Evolutionary conservation across 129 eudicot species (phyloP).

Genomic region (Daucus carota): DH1_v3.0 NC_030387.2:10214501-10215000

Average conservation of each 20-base stretch:
- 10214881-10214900: too few relatives aligned
- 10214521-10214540: background rate
- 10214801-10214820: background rate
- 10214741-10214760: background rate
- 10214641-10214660: background rate
- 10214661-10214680: background rate
- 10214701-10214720: background rate
- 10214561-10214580: background rate
- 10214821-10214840: background rate
- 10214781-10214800: background rate
- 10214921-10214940: too few relatives aligned
- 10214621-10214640: background rate
- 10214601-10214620: background rate
- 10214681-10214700: background rate
- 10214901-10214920: too few relatives aligned
- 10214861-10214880: too few relatives aligned
- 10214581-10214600: background rate
- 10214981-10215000: too few relatives aligned
- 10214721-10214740: background rate
- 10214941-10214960: too few relatives aligned
- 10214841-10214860: background rate
- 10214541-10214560: background rate
- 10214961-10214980: too few relatives aligned
- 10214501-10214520: background rate
- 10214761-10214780: background rate